Evolutionary conservation across 805 yeast genomes (phyloP), one percentile per base, ranked within the genome.

Genomic region (Candida glaebosa): DNA sequence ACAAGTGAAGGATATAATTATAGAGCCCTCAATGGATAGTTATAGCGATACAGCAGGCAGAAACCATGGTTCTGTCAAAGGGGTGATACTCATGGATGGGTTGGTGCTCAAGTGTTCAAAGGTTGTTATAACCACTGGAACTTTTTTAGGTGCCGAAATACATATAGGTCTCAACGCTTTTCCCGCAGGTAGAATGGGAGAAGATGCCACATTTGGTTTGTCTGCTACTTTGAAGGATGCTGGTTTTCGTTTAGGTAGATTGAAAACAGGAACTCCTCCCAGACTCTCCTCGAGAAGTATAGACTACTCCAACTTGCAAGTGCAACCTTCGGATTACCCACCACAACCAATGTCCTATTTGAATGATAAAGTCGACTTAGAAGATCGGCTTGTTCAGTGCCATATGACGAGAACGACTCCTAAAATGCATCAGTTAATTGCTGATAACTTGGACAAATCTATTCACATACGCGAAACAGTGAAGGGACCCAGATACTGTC

Each of bases 221-320:
- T 84, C 96, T 26, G 70, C 79, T 35, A 89, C 98, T 1, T 73
- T 93, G 31, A 64, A 69, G 19, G 79, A 79, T 3, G 83, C 86
- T 1, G 96, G 96, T 0, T 91, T 93, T 58, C 69, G 78, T 45
- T 65, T 93, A 39, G 98, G 98, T 0, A 72, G 99, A 42, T 69
- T 93, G 51, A 93, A 93, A 56, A 93, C 99, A 0, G 99, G 99
- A 0, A 93, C 99, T 0, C 99, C 99, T 0, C 96, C 98, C 2
- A 72, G 99, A 44, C 65, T 93, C 18, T 82, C 84, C 35, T 73
- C 81, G 1, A 73, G 74, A 39, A 76, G 91, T 1, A 89, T 93
- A 17, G 71, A 91, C 57, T 90, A 81, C 54, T 50, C 67, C 1
- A 62, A 69, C n/a, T 63, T 93, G 42, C 67, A 67, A n/a, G 72